These are phyloP conservation scores for Candida sp. DNA, from an alignment of 1,139 yeast genomes.

Conservation along the genomic window DNA sequence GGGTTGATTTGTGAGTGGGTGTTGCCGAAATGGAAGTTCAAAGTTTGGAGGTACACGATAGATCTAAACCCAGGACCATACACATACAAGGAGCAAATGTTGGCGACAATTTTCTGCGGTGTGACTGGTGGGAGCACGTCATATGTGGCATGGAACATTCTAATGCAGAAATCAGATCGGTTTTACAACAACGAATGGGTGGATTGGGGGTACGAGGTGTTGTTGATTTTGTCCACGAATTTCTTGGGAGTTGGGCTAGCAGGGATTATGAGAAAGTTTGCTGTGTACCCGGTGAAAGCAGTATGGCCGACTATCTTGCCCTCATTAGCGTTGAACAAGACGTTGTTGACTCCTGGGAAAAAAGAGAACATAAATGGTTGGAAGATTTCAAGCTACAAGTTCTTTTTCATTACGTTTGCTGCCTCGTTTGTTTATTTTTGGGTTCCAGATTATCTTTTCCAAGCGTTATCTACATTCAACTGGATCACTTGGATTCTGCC, in stretches of 20 bases:
- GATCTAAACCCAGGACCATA: conserved; percentile 35
- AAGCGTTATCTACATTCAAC: conserved; percentile 35
- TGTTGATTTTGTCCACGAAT: conserved; percentile 56
- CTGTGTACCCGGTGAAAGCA: conserved; percentile 58
- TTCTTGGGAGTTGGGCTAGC: conserved; percentile 68
- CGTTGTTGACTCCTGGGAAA: conserved; percentile 48
- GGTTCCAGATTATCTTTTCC: conserved; percentile 38
- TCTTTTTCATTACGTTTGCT: conserved; percentile 27
- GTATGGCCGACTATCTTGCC: conserved; percentile 64
- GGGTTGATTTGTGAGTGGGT: conserved; percentile 22
- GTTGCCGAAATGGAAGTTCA: conserved; percentile 24
- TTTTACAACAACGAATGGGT: conserved; percentile 49
- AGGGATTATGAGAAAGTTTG: conserved; percentile 59
- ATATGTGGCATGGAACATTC: conserved; percentile 47
- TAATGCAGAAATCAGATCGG: conserved; percentile 42
- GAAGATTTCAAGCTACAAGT: conserved; percentile 34
- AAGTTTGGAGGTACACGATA: conserved; percentile 14
- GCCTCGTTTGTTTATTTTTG: conserved; percentile 35
- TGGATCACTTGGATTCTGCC: conserved; percentile 46
- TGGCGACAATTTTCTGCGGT: conserved; percentile 27
- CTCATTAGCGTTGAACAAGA: conserved; percentile 57
- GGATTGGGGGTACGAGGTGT: conserved; percentile 52
- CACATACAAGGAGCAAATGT: conserved; percentile 31
- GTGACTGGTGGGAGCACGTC: conserved; percentile 38
- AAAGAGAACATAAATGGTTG: conserved; percentile 44